A percentile compares a stretch with the other conserved stretches of the same genome.
Evolutionary conservation across 225 moss, liverwort and hornwort species (phyloP).

Genomic region (Polytrichum commune): DNA sequence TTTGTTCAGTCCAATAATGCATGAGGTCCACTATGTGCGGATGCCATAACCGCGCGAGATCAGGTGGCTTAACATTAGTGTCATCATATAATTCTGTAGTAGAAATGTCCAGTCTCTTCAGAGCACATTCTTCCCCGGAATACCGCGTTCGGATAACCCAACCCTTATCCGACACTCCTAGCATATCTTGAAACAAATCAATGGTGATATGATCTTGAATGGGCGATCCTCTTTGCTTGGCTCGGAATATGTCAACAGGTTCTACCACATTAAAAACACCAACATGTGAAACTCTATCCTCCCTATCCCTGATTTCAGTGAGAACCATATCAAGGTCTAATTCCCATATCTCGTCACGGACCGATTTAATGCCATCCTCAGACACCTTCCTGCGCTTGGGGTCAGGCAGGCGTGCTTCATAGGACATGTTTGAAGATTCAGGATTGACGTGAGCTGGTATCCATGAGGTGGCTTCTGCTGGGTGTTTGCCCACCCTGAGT

Average conservation of each 20-base stretch:
- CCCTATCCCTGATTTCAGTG: no score
- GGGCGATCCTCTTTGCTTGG: not conserved
- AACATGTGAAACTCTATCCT: not conserved
- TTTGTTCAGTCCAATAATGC: conserved; percentile 6
- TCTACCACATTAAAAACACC: not conserved
- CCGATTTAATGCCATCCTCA: not conserved
- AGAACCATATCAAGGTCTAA: no score
- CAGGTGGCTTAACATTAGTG: conserved; percentile 5
- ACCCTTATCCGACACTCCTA: conserved; percentile 5
- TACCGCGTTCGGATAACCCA: conserved; percentile 6
- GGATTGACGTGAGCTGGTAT: conserved; percentile 9
- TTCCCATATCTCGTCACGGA: not conserved
- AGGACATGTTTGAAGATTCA: conserved; percentile 33
- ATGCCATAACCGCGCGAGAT: conserved; percentile 11
- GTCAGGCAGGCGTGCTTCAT: conserved; percentile 14
- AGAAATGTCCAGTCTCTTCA: conserved; percentile 4
- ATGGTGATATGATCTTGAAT: conserved; percentile 4
- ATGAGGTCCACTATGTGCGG: conserved; percentile 7
- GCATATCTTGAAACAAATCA: conserved; percentile 18
- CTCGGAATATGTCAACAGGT: not conserved
- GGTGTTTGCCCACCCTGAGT: conserved; percentile 8
- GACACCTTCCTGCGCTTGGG: not conserved
- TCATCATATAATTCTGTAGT: no score
- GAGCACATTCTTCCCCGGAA: not conserved
- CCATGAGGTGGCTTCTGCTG: conserved; percentile 4